phyloP scores from a whole-genome alignment of 768 basidiomycete genomes.

The Clitopilus hobsonii region DNA sequence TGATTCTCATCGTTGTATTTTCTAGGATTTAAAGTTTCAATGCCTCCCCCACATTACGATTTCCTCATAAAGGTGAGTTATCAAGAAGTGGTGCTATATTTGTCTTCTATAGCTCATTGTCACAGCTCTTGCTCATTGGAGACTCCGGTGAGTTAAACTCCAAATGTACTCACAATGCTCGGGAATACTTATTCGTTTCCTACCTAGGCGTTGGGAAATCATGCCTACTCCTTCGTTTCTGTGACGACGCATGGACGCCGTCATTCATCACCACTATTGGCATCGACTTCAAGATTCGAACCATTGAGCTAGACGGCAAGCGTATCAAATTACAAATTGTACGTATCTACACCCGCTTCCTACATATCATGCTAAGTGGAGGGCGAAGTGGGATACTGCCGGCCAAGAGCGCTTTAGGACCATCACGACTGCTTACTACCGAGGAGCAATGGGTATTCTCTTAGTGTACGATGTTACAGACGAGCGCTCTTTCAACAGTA shows the following conservation, averaged over 20 bases:
- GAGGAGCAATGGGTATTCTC: constrained; percentile 97
- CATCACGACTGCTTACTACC: constrained; percentile 98
- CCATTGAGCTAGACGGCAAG: constrained; percentile 97
- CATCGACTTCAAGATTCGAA: constrained; percentile 99
- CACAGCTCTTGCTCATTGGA: constrained; percentile 88
- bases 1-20: constrained; percentile 3
- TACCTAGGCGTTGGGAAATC: constrained; percentile 89
- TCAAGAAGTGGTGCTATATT: neutral
- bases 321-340: constrained; percentile 99
- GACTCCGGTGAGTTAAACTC: constrained; percentile 69
- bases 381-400: constrained; percentile 99
- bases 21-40: constrained; percentile 19
- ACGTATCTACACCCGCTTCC: constrained; percentile 23
- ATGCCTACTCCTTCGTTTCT: constrained; percentile 92
- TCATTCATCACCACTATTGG: constrained; percentile 99
- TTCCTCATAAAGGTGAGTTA: constrained; percentile 83
- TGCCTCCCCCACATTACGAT: constrained; percentile 96
- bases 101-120: neutral
- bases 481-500: constrained; percentile 93
- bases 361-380: too few relatives aligned
- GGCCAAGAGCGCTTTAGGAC: constrained; percentile 99
- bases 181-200: too few relatives aligned
- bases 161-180: too few relatives aligned
- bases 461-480: constrained; percentile 99
- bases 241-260: constrained; percentile 99